Percentiles rank a stretch among this genome's conserved stretches.
Conservation (phyloP, 1,284 basidiomycete genomes). For the Trametes hirsuta region DNA sequence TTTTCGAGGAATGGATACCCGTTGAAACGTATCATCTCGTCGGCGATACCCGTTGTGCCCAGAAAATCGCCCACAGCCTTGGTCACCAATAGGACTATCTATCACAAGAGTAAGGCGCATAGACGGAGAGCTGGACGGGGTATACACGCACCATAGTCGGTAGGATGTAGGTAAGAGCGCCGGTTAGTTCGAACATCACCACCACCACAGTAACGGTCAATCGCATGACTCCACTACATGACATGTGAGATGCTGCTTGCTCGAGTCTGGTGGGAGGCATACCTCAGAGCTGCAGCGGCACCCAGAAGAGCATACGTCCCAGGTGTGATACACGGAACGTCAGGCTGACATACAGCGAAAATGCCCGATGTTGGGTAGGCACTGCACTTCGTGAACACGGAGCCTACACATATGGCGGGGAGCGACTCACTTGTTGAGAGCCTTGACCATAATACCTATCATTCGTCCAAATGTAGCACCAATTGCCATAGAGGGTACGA, state of each 20-base stretch:
- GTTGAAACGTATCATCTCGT: constrained; percentile 97
- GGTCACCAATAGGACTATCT: constrained; percentile 96
- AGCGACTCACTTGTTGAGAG: constrained; percentile 74
- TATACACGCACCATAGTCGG: constrained; percentile 86
- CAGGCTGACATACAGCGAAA: constrained; percentile 89
- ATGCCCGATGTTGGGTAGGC: constrained; percentile 83
- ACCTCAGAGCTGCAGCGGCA: constrained; percentile 93
- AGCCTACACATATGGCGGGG: neutral
- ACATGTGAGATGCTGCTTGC: neutral
- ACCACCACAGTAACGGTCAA: constrained; percentile 98
- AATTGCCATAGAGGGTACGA: constrained; percentile 97
- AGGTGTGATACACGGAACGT: constrained; percentile 96
- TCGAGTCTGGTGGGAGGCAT: constrained; percentile 26
- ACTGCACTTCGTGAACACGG: constrained; percentile 42
- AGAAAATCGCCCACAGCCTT: constrained; percentile 98
- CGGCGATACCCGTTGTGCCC: constrained; percentile 92
- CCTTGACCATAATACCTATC: constrained; percentile 95
- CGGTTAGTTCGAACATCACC: constrained; percentile 99
- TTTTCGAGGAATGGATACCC: constrained; percentile 97
- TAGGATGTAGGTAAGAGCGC: constrained; percentile 95
- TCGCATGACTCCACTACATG: constrained; percentile 86
- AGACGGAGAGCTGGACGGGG: neutral
- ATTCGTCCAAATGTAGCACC: constrained; percentile 96
- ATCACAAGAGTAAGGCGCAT: neutral
- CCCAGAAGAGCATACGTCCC: constrained; percentile 97